Evolutionary conservation across 495 filamentous ascomycete species (phyloP), one percentile per base, ranked within the genome.

Genomic region (Cercophora sp.): DNA sequence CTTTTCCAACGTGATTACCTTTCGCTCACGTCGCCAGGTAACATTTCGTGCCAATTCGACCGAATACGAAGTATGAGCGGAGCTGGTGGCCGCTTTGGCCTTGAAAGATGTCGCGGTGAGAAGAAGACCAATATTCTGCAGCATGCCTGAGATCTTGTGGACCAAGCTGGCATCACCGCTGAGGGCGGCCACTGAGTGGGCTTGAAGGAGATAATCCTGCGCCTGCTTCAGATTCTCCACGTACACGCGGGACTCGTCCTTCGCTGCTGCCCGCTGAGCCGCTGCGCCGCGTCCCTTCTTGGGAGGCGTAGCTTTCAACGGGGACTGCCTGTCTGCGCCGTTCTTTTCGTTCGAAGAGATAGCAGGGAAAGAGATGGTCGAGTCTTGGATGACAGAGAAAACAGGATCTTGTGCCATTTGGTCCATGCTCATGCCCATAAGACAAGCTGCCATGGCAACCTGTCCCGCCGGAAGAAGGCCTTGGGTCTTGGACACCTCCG

Each of bases 321-420:
- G 25, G 1, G 65, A 62, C 45, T 32, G 37, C 16, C 55, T 48
- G 36, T 61, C 62, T 2, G 55, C 29, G 15, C 42, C 20, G 42
- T 59, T 65, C 24, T 62, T 63, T 9, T 39, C 37, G n/a, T 46
- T 24, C 4, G 56, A 43, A 16, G 60, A 63, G 26, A 90, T 71
- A 3, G 87, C 83, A 8, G 90, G 89, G 53, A 90, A 80, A 0
- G 87, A 90, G 26, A 93, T 85, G 4, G 89, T 95, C 5, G 93
- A 97, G 54, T 98, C 93, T 6, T 89, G 86, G 20, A 98, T 76
- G 15, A 91, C 83, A 32, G 87, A 93, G 65, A 91, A 95, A 1
- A 91, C 85, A 8, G 91, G 85, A 70, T 97, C 89, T 3, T 78
- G 73, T 11, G 81, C 76, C 69, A 98, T 84, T 43, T 83, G 75